These are phyloP conservation scores for Cordyceps javanica DNA, from an alignment of 2,329 filamentous ascomycete species.

Conservation along the genomic window DNA sequence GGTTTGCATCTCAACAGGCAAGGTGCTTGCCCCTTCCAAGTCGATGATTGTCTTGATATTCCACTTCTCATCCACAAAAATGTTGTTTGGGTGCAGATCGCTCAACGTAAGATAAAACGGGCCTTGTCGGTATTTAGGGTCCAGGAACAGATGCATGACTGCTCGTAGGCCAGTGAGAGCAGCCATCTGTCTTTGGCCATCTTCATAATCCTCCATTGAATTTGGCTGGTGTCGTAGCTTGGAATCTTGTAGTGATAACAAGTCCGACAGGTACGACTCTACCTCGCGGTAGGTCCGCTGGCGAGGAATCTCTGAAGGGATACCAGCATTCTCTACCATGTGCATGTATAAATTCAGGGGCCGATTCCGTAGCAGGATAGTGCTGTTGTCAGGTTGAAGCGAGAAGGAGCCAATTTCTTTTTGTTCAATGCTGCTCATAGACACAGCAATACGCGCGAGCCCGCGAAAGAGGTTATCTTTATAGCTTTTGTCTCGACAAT, in stretches of 20 bases:
- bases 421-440: slow-evolving; percentile 19
- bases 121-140: slow-evolving; percentile 20
- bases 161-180: slow-evolving; percentile 23
- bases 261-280: slow-evolving; percentile 25
- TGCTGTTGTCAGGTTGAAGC: slow-evolving; percentile 20
- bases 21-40: slow-evolving; percentile 24
- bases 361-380: slow-evolving; percentile 26
- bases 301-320: slow-evolving; percentile 28
- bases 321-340: slow-evolving; percentile 26
- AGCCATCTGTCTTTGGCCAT: slow-evolving; percentile 24
- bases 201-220: slow-evolving; percentile 21
- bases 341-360: slow-evolving; percentile 27
- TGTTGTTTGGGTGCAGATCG: slow-evolving; percentile 33
- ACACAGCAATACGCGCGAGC: slow-evolving; percentile 23
- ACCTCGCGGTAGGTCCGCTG: slow-evolving; percentile 25
- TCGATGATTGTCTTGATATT: slow-evolving; percentile 25
- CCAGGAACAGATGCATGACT: slow-evolving; percentile 18
- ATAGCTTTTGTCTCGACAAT: slow-evolving; percentile 15
- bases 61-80: slow-evolving; percentile 28
- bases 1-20: slow-evolving; percentile 20
- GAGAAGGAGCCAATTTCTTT: slow-evolving; percentile 11
- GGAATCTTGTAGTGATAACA: slow-evolving; percentile 28
- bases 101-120: slow-evolving; percentile 28
- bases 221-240: slow-evolving; percentile 29
- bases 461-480: slow-evolving; percentile 20